Evolutionary conservation across 192 early-diverging fungal genomes (phyloP), one percentile per base, ranked within the genome.

Genomic region (Oehlia diaphana): DNA sequence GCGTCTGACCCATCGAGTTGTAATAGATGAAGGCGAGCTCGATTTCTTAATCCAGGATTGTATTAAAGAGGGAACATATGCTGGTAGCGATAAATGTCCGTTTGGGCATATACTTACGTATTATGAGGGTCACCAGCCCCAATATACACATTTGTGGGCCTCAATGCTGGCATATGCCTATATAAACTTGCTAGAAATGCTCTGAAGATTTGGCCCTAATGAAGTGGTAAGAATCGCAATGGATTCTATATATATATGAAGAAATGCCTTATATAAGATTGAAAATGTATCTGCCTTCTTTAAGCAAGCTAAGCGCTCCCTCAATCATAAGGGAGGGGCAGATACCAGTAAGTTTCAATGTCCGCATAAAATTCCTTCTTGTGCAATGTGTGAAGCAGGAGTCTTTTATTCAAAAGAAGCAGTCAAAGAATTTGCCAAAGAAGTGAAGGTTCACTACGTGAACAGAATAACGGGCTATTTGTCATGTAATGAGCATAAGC

Each of bases 21-120:
- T 74, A 74, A 74, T 76, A 76, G 31, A 76, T n/a, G 61, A 76
- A 61, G 74, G 37, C 21, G n/a, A 72, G 26, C 71, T 72, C 8
- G 23, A 72, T 53, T 72, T 72, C 47, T 72, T 72, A n/a, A 72
- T 72, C 12, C 39, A 72, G 47, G 7, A 72, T 50, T 72, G 44
- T 9, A 53, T 50, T 50, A 50, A 72, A 31, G 44, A 47, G 14
- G 9, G 28, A 53, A 72, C 47, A 26, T 72, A 50, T 72, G 71
- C 44, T n/a, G 23, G 71, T 72, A 72, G 49, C 7, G n/a, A 72
- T 23, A 72, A 72, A 72, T 72, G 21, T 72, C 47, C 9, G 2
- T 49, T 72, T 50, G 44, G n/a, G 47, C 12, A 50, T 72, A 72
- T 72, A 72, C 71, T 31, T 1, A 31, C 28, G 1, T 31, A 31